Evolutionary conservation across 1,284 basidiomycete species (phyloP).

Genomic region (Pseudozyma hubeiensis): DNA sequence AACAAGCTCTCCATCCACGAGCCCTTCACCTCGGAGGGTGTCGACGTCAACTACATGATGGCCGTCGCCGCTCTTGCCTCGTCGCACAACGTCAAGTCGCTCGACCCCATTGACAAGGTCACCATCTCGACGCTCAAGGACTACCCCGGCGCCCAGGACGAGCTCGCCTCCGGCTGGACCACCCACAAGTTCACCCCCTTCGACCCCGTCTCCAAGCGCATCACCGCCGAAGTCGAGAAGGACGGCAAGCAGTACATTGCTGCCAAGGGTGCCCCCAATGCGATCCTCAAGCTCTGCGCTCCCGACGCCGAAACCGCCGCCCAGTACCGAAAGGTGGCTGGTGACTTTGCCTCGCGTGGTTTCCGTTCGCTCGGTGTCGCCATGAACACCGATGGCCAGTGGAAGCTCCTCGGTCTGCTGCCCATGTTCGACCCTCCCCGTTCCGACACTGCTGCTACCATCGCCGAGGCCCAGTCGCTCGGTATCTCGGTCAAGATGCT

Average conservation of each 20-base stretch:
- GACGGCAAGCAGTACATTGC: constrained; percentile 73
- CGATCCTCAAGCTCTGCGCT: constrained; percentile 72
- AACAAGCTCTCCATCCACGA: constrained; percentile 75
- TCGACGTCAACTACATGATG: constrained; percentile 72
- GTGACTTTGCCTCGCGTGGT: constrained; percentile 72
- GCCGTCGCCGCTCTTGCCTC: constrained; percentile 73
- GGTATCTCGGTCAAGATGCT: constrained; percentile 75
- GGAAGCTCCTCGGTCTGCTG: constrained; percentile 72
- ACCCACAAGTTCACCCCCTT: constrained; percentile 74
- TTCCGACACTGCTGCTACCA: constrained; percentile 73
- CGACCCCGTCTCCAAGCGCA: constrained; percentile 75
- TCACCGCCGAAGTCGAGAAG: constrained; percentile 73
- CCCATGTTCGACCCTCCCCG: constrained; percentile 74
- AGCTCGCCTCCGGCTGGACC: constrained; percentile 72
- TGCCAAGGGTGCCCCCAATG: constrained; percentile 74
- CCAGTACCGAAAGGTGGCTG: constrained; percentile 71
- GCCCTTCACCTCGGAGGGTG: constrained; percentile 71
- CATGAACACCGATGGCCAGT: constrained; percentile 72
- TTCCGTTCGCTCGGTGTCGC: constrained; percentile 74
- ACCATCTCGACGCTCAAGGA: constrained; percentile 73
- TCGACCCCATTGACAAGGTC: constrained; percentile 75
- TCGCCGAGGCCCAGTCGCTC: constrained; percentile 73
- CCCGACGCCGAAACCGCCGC: constrained; percentile 70
- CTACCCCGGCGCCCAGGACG: constrained; percentile 73
- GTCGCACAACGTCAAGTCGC: constrained; percentile 73